Conservation (phyloP, 148 eudicot genomes). For the Camellia granthamiana region DNA sequence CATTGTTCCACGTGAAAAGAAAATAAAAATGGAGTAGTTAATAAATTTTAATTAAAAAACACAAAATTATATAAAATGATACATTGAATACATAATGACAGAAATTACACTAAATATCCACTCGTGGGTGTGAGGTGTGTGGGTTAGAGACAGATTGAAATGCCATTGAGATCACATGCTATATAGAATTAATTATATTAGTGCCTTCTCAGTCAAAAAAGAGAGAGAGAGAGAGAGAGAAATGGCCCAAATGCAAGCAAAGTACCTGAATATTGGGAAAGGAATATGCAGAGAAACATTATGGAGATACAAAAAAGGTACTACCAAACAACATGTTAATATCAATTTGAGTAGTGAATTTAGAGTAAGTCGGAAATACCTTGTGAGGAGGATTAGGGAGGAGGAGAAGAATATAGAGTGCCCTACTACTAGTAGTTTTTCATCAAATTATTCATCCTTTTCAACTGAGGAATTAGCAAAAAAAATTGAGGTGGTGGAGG, state of each 20-base stretch:
- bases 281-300: background rate
- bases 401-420: background rate
- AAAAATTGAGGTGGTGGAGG: background rate
- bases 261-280: background rate
- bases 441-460: conserved; percentile 7
- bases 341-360: background rate
- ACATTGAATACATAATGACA: background rate
- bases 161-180: too few relatives aligned
- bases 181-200: background rate
- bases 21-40: background rate
- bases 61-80: background rate
- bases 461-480: background rate
- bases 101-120: too few relatives aligned
- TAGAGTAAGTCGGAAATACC: background rate
- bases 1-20: background rate
- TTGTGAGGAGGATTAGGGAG: background rate
- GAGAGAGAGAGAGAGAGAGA: background rate
- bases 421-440: background rate
- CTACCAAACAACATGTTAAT: background rate
- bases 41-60: background rate
- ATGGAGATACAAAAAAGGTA: background rate
- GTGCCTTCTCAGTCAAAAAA: background rate
- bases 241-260: conserved; percentile 12
- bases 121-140: too few relatives aligned
- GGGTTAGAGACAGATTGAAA: background rate